Evolutionary conservation across 2,329 filamentous ascomycete species (phyloP).

Genomic region (Fusarium begoniae): DNA sequence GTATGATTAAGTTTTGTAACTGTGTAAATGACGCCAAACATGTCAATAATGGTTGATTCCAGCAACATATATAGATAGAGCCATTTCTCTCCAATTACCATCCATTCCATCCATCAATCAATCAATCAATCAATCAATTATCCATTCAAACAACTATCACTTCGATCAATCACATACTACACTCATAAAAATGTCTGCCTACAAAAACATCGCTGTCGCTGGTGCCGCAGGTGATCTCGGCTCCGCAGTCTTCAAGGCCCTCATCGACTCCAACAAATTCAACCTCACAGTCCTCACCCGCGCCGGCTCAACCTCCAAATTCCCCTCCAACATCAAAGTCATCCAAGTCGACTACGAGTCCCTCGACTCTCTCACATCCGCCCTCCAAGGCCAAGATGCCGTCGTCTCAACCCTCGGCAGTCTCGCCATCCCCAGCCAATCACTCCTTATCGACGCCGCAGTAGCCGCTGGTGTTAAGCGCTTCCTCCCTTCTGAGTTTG

Average conservation of each 20-base stretch:
- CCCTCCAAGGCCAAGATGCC: conserved; percentile 66
- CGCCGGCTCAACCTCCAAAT: conserved; percentile 51
- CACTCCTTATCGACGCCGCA: conserved; percentile 65
- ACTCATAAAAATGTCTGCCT: conserved; percentile 41
- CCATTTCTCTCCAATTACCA: neutral
- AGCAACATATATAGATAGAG: conserved; percentile 1
- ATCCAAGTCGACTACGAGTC: conserved; percentile 53
- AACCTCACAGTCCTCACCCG: conserved; percentile 50
- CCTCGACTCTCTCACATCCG: conserved; percentile 57
- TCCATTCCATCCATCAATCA: neutral
- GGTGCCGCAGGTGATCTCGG: conserved; percentile 52
- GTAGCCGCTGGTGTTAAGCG: conserved; percentile 67
- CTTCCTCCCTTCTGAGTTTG: conserved; percentile 70
- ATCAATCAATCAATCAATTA: neutral
- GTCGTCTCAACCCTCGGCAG: conserved; percentile 53
- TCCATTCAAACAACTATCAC: neutral
- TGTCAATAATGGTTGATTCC: neutral
- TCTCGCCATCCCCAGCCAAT: conserved; percentile 51
- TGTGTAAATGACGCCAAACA: neutral
- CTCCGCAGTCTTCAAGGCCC: conserved; percentile 42
- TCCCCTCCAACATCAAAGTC: conserved; percentile 44
- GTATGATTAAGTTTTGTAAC: neutral
- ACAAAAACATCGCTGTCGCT: conserved; percentile 51
- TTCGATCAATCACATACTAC: neutral
- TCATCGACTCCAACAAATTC: conserved; percentile 47